These are phyloP conservation scores for Gossypium thurberi DNA, from an alignment of 345 rosid species.

Conservation along the genomic window DNA sequence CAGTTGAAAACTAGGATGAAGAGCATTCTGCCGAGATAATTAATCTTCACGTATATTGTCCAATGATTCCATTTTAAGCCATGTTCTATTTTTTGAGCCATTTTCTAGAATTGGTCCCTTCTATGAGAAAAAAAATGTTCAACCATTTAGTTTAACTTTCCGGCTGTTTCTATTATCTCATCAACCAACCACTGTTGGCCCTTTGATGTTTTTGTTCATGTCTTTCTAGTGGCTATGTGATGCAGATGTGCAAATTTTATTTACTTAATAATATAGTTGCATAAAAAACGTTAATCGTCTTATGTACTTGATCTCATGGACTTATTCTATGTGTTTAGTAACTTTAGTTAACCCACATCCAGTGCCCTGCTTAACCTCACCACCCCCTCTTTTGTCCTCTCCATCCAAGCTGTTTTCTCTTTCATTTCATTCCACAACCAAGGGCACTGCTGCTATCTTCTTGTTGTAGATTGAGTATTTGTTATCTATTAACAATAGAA, in stretches of 20 bases:
- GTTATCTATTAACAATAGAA: not conserved
- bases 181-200: not conserved
- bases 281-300: not conserved
- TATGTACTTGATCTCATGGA: not conserved
- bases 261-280: not conserved
- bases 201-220: not conserved
- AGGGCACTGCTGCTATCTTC: not conserved
- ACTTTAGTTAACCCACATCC: not conserved
- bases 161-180: not conserved
- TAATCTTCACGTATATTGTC: not conserved
- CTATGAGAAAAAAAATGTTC: not conserved
- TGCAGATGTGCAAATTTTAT: not conserved
- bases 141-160: not conserved
- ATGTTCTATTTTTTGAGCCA: not conserved
- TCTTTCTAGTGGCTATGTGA: not conserved
- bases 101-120: not conserved
- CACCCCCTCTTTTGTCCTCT: not conserved
- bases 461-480: slow-evolving; percentile 3
- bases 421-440: not conserved
- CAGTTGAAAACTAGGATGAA: slow-evolving; percentile 87
- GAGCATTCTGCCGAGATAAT: slow-evolving; percentile 89
- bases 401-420: not conserved
- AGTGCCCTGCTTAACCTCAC: too few species aligned
- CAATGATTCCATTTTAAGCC: not conserved
- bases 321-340: not conserved